Evolutionary conservation across 1,284 basidiomycete species (phyloP).

Genomic region (Puccinia hordei): DNA sequence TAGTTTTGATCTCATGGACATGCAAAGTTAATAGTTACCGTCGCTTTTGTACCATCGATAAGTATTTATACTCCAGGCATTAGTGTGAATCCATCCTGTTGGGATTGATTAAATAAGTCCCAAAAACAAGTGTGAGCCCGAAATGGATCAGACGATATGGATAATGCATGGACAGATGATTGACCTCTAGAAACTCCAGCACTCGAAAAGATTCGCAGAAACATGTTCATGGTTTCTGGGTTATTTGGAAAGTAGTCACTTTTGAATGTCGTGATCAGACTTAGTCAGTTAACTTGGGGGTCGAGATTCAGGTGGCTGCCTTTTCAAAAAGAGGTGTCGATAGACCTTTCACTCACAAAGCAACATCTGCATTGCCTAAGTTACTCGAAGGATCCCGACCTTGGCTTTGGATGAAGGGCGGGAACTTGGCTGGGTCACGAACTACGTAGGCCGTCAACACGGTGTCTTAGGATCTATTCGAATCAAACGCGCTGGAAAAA

Average conservation of each 20-base stretch:
- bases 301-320: background rate
- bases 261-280: background rate
- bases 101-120: background rate
- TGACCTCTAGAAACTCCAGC: slow-evolving; percentile 38
- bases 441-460: slow-evolving; percentile 13
- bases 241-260: slow-evolving; percentile 43
- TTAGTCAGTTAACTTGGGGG: background rate
- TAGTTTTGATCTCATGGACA: background rate
- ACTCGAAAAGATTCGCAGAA: slow-evolving; percentile 33
- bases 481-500: background rate
- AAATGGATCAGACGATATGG: background rate
- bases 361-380: slow-evolving; percentile 15
- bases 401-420: slow-evolving; percentile 40
- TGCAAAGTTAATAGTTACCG: slow-evolving; percentile 3
- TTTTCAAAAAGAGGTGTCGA: background rate
- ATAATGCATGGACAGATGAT: background rate
- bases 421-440: slow-evolving; percentile 41
- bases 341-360: slow-evolving; percentile 22
- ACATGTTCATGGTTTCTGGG: slow-evolving; percentile 37
- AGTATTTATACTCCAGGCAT: slow-evolving; percentile 28
- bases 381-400: slow-evolving; percentile 27
- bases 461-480: background rate
- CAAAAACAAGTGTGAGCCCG: background rate
- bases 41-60: slow-evolving; percentile 42
- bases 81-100: slow-evolving; percentile 39